Evolutionary conservation across 805 yeast genomes (phyloP).

Genomic region (Priceomyces castillae): DNA sequence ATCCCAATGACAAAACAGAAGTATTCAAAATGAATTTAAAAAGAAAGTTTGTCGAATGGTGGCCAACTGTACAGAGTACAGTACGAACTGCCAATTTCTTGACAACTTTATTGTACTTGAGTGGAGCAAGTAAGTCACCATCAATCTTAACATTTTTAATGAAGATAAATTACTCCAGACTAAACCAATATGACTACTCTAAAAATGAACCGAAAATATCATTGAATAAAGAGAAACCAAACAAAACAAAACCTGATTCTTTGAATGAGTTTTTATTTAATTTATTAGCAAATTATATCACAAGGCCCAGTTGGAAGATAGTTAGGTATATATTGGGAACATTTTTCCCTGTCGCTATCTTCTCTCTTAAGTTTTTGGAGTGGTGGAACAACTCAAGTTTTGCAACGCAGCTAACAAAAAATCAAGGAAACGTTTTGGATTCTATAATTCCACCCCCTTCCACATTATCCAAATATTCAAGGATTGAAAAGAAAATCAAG

Average conservation of each 20-base stretch:
- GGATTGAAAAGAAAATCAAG: slow-evolving; percentile 13
- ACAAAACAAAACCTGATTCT: slow-evolving; percentile 42
- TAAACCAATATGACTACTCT: slow-evolving; percentile 50
- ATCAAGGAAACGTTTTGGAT: slow-evolving; percentile 44
- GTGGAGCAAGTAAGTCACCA: slow-evolving; percentile 65
- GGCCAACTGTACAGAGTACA: slow-evolving; percentile 55
- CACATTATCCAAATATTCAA: slow-evolving; percentile 16
- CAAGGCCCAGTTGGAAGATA: slow-evolving; percentile 31
- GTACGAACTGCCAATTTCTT: slow-evolving; percentile 50
- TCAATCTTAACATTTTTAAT: slow-evolving; percentile 59
- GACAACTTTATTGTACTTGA: slow-evolving; percentile 61
- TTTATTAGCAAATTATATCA: slow-evolving; percentile 19
- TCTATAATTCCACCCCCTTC: slow-evolving; percentile 50
- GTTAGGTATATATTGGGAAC: slow-evolving; percentile 41
- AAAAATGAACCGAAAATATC: slow-evolving; percentile 22
- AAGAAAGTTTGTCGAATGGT: slow-evolving; percentile 51
- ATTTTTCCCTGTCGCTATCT: slow-evolving; percentile 77
- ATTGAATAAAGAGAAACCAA: slow-evolving; percentile 12
- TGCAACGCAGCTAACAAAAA: slow-evolving; percentile 54
- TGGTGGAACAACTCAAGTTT: slow-evolving; percentile 90
- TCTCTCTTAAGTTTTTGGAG: slow-evolving; percentile 77
- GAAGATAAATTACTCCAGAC: slow-evolving; percentile 62
- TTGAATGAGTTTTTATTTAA: slow-evolving; percentile 32
- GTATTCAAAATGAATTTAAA: slow-evolving; percentile 26
- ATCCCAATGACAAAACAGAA: slow-evolving; percentile 22